Evolutionary conservation across 345 rosid species (phyloP).

Genomic region (Citrus glauca): DNA sequence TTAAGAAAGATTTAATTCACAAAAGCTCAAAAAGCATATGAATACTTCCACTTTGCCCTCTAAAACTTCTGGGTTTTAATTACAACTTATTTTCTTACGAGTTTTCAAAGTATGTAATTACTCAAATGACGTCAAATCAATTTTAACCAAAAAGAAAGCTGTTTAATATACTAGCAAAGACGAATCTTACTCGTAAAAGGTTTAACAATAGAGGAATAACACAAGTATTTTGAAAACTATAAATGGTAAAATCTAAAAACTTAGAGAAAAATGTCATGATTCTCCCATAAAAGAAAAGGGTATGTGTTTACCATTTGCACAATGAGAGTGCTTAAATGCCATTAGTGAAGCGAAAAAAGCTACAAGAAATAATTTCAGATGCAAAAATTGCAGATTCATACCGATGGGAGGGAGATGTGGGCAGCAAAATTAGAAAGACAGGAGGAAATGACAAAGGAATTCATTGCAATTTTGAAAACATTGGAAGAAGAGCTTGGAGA

Average conservation of each 20-base stretch:
- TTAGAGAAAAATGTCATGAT: neutral
- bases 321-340: neutral
- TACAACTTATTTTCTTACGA: neutral
- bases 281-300: neutral
- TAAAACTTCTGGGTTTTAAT: neutral
- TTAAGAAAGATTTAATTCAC: too few relatives aligned
- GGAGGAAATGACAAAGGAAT: conserved; percentile 24
- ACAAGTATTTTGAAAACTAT: neutral
- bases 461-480: conserved; percentile 22
- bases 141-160: too few relatives aligned
- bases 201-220: neutral
- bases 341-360: neutral
- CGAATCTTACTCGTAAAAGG: neutral
- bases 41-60: neutral
- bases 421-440: conserved; percentile 2
- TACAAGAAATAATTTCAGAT: neutral
- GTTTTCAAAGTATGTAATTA: too few relatives aligned
- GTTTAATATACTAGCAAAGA: too few relatives aligned
- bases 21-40: too few relatives aligned
- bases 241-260: neutral
- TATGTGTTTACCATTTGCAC: neutral
- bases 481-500: conserved; percentile 31
- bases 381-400: neutral
- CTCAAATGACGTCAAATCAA: too few relatives aligned
- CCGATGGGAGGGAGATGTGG: too few relatives aligned